Percentiles rank a stretch among this genome's conserved stretches.
Conservation (phyloP, 2,329 filamentous ascomycete species). For the Colletotrichum neosansevieriae region DNA sequence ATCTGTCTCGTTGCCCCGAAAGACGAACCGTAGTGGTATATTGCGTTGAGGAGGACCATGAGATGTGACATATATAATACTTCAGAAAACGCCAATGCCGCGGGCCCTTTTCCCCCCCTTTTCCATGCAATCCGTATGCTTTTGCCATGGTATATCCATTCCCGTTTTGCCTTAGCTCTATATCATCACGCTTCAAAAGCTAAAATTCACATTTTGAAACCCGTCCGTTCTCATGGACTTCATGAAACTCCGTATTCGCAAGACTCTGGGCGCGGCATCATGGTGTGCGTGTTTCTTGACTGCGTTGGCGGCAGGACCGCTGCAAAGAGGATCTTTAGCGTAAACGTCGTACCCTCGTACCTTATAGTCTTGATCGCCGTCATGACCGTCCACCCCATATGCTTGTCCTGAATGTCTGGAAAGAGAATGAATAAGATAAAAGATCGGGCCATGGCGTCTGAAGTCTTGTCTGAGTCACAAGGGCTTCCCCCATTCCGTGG, state of each 20-base stretch:
- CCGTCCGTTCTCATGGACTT: not conserved
- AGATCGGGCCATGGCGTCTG: not conserved
- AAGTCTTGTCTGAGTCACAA: not conserved
- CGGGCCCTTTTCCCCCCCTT: not conserved
- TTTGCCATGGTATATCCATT: conserved; percentile 33
- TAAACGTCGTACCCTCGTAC: not conserved
- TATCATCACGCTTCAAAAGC: conserved; percentile 18
- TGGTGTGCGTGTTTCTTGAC: not conserved
- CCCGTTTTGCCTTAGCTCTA: conserved; percentile 16
- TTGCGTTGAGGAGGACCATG: conserved; percentile 1
- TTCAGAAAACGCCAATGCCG: conserved; percentile 20
- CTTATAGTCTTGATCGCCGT: not conserved
- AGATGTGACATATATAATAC: not conserved
- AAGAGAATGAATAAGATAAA: not conserved
- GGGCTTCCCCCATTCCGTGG: too few relatives aligned
- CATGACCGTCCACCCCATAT: not conserved
- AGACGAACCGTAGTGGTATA: conserved; percentile 18
- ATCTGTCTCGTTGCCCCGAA: not conserved
- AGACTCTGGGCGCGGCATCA: not conserved
- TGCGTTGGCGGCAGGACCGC: too few relatives aligned
- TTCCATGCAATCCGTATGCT: conserved; percentile 39
- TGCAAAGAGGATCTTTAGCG: not conserved
- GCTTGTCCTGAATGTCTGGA: not conserved
- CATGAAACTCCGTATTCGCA: conserved; percentile 21
- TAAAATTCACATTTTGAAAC: conserved; percentile 9